These are phyloP conservation scores for Penicillium sp. DNA, from an alignment of 2,329 filamentous ascomycete species.

Conservation along the genomic window DNA sequence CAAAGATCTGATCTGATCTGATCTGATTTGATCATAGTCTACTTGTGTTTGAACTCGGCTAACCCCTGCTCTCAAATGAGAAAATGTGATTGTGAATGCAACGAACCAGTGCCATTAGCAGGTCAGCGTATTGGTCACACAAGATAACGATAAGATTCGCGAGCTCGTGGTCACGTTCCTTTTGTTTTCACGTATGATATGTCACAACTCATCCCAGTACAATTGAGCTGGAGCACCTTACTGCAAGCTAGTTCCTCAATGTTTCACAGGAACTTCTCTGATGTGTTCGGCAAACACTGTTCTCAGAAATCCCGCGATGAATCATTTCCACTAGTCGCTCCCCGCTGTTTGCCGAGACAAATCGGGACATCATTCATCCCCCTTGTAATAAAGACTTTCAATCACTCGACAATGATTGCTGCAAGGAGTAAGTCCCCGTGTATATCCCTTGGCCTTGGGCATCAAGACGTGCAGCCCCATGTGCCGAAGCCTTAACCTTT, in stretches of 20 bases:
- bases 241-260: background rate
- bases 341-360: slow-evolving; percentile 1
- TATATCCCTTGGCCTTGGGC: background rate
- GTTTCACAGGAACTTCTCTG: background rate
- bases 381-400: background rate
- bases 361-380: background rate
- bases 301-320: background rate
- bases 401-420: background rate
- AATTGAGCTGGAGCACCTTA: background rate
- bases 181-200: background rate
- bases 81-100: background rate
- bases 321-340: background rate
- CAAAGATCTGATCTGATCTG: background rate
- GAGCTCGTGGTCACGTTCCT: background rate
- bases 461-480: background rate
- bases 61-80: background rate
- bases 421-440: background rate
- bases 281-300: background rate
- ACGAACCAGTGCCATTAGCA: background rate
- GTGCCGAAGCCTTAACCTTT: background rate
- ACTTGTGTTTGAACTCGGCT: background rate
- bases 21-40: background rate
- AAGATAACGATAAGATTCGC: background rate
- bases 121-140: background rate
- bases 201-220: background rate